Conservation (phyloP, 2,329 filamentous ascomycete genomes). For the Hirsutella rhossiliensis region DNA sequence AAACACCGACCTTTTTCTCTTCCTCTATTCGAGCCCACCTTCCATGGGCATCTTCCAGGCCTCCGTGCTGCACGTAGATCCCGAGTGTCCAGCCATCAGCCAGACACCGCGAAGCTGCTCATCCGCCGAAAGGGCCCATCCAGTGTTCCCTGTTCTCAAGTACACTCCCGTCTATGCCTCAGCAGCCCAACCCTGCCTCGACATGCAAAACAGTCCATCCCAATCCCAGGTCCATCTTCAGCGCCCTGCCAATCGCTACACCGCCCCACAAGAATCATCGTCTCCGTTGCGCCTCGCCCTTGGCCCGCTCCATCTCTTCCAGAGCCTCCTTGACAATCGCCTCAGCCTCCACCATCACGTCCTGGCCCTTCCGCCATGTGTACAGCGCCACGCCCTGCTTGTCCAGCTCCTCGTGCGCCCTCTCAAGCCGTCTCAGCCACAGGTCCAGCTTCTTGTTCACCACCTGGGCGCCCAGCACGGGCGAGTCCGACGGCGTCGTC, state of each 20-base stretch:
- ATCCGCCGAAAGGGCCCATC: not conserved
- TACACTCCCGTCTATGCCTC: not conserved
- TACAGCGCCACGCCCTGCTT: constrained; percentile 54
- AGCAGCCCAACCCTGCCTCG: too few species aligned
- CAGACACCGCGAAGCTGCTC: too few species aligned
- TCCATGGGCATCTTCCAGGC: too few species aligned
- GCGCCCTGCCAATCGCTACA: too few species aligned
- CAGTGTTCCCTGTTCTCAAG: not conserved
- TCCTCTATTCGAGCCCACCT: too few species aligned
- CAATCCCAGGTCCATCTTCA: too few species aligned
- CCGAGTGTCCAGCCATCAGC: too few species aligned
- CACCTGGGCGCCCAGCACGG: constrained; percentile 18
- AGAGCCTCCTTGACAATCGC: constrained; percentile 48
- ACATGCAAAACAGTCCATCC: too few species aligned
- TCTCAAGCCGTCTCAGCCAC: constrained; percentile 56
- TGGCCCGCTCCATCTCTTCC: constrained; percentile 22
- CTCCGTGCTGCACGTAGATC: not conserved
- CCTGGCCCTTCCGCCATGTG: constrained; percentile 61
- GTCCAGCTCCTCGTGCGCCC: constrained; percentile 52
- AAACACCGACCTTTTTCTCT: not conserved
- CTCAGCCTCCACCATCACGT: constrained; percentile 55
- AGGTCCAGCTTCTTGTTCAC: constrained; percentile 59
- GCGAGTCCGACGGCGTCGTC: constrained; percentile 21
- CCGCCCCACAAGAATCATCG: too few species aligned
- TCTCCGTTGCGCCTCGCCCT: too few species aligned